Evolutionary conservation across 1,284 basidiomycete species (phyloP), one percentile per base, ranked within the genome.

Genomic region (Phellinidium pouzarii): DNA sequence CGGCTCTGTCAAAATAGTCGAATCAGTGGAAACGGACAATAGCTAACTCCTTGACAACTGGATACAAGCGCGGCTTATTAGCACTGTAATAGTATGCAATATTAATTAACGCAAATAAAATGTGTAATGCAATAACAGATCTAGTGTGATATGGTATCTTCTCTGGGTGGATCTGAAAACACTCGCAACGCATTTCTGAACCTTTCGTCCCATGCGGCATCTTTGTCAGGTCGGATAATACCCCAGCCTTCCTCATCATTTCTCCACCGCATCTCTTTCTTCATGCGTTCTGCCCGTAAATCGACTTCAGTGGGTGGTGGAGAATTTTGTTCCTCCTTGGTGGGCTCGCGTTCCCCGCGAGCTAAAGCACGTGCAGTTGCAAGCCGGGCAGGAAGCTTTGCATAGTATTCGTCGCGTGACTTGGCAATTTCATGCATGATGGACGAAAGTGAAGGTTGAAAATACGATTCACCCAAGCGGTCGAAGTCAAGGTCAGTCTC

Each of bases 301-400:
- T 95, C 90, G 22, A 90, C 82, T 68, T 98, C 91, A 1, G 87
- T 93, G 34, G 82, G 83, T 4, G 94, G 91, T 2, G 91, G 90
- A 60, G 90, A 82, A 41, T 78, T 78, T 55, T 72, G 67, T 70
- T 98, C 94, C 53, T 89, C 87, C 64, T 88, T 87, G 5, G 89
- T 94, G 14, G 86, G 82, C 62, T 94, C 87, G n/a, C 93, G 77
- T 41, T 78, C 78, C 1, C 91, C 84, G 4, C 80, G 76, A 2
- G 86, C 81, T 20, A 96, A 76, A 40, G 81, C 84, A 11, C 94
- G 81, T 5, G 92, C 89, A 2, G 76, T 79, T 41, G 76, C 75
- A n/a, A 99, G 71, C 61, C 82, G 82, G 27, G 72, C 74, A 1
- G 80, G 75, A 4, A 98, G 78, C 6, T 74, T 73, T 14, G 80